A percentile compares a stretch with the other conserved stretches of the same genome.
phyloP scores from a whole-genome alignment of 2,329 filamentous ascomycete species.

The Zymoseptoria pseudotritici region DNA sequence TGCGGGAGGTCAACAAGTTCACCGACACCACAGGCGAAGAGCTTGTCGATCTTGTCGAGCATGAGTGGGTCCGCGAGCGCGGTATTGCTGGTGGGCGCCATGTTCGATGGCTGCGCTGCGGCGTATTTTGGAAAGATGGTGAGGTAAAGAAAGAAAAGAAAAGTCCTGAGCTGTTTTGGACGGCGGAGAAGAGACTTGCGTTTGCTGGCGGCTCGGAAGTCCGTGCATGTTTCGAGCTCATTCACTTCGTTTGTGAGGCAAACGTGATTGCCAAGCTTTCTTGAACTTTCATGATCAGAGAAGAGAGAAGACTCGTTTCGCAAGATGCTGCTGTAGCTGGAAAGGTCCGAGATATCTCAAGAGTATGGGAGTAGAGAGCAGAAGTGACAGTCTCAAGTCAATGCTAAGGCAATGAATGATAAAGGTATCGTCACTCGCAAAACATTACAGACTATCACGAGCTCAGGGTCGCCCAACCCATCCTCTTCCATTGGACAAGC shows the following conservation, averaged over 20 bases:
- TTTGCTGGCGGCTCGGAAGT: background rate
- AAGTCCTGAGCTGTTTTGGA: background rate
- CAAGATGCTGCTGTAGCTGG: background rate
- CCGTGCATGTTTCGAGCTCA: background rate
- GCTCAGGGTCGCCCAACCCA: background rate
- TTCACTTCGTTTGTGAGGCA: background rate
- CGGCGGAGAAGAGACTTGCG: background rate
- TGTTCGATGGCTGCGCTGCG: background rate
- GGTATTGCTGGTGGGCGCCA: background rate
- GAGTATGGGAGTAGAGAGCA: background rate
- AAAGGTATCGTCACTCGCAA: background rate
- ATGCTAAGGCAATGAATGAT: no score
- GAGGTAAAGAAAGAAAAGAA: background rate
- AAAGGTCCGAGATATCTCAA: background rate
- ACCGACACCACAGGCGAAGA: slow-evolving; percentile 43
- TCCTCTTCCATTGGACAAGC: background rate
- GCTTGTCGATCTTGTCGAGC: slow-evolving; percentile 47
- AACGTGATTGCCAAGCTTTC: background rate
- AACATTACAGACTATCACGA: background rate
- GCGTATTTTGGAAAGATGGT: background rate
- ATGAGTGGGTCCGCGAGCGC: slow-evolving; percentile 26
- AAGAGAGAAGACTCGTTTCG: no score
- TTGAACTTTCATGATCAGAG: background rate
- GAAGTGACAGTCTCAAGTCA: no score
- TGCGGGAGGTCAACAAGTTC: slow-evolving; percentile 28